Evolutionary conservation across 768 basidiomycete genomes (phyloP).

Genomic region (Boletellus ananiceps): DNA sequence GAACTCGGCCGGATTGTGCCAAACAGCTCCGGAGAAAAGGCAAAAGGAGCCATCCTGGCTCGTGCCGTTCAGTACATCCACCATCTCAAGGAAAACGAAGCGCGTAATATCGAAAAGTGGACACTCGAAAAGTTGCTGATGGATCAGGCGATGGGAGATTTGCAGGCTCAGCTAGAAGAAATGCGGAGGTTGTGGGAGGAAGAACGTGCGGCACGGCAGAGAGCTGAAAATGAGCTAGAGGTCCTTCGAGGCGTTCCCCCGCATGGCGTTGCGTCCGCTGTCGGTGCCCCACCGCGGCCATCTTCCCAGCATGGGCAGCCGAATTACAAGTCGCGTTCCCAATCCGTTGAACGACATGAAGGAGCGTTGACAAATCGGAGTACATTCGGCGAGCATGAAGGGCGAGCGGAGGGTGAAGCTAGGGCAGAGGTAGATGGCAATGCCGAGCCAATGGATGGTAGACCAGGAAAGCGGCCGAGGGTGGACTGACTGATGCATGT

Average conservation of each 20-base stretch:
- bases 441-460: slow-evolving; percentile 19
- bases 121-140: slow-evolving; percentile 87
- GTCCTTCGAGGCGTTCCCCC: slow-evolving; percentile 40
- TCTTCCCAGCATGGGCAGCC: slow-evolving; percentile 13
- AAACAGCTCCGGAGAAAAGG: slow-evolving; percentile 79
- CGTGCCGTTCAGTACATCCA: slow-evolving; percentile 91
- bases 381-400: slow-evolving; percentile 13
- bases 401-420: slow-evolving; percentile 20
- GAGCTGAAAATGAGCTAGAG: slow-evolving; percentile 63
- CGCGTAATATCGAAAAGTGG: slow-evolving; percentile 90
- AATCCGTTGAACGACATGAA: slow-evolving; percentile 27
- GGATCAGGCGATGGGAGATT: slow-evolving; percentile 88
- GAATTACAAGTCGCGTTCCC: slow-evolving; percentile 22
- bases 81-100: slow-evolving; percentile 87
- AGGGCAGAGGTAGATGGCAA: slow-evolving; percentile 16
- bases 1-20: slow-evolving; percentile 87
- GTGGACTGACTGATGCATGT: slow-evolving; percentile 21
- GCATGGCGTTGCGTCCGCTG: background rate
- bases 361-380: slow-evolving; percentile 8
- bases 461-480: slow-evolving; percentile 31
- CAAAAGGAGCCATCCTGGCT: slow-evolving; percentile 84
- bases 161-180: slow-evolving; percentile 81
- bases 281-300: slow-evolving; percentile 12
- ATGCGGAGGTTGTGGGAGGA: slow-evolving; percentile 78
- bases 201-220: slow-evolving; percentile 55